phyloP scores from a whole-genome alignment of 441 rosid species.

The Brassica balearica region DNA sequence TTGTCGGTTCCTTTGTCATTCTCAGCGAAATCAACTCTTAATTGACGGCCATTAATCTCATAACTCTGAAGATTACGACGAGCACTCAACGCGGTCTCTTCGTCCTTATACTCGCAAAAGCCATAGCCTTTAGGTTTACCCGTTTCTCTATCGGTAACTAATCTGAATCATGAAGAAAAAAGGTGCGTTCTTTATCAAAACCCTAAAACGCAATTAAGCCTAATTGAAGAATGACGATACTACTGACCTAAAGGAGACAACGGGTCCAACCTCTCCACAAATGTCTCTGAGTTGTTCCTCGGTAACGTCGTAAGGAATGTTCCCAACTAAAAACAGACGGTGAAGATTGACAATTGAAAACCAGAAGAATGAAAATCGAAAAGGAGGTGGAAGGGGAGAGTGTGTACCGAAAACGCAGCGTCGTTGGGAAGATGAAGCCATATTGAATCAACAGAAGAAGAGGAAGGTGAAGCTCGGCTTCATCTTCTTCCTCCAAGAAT shows the following conservation, averaged over 20 bases:
- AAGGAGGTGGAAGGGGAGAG: slow-evolving; percentile 14
- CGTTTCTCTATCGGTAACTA: slow-evolving; percentile 94
- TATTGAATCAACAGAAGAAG: slow-evolving; percentile 44
- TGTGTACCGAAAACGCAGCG: slow-evolving; percentile 95
- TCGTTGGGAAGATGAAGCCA: slow-evolving; percentile 92
- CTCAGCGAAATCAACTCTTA: slow-evolving; percentile 98
- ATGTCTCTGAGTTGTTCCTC: slow-evolving; percentile 96
- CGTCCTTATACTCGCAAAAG: slow-evolving; percentile 97
- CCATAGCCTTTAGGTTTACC: slow-evolving; percentile 99
- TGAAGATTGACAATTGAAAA: background rate
- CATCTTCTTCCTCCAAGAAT: background rate
- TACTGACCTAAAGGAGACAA: slow-evolving; percentile 92
- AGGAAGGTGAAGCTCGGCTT: background rate
- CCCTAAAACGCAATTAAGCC: slow-evolving; percentile 15
- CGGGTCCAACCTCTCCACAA: slow-evolving; percentile 97
- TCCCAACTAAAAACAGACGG: slow-evolving; percentile 67
- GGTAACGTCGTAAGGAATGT: slow-evolving; percentile 96
- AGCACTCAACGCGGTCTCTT: slow-evolving; percentile 97
- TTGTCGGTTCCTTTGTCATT: slow-evolving; percentile 92
- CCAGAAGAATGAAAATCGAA: background rate
- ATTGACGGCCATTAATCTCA: slow-evolving; percentile 91
- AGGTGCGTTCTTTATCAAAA: slow-evolving; percentile 17
- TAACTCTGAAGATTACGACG: slow-evolving; percentile 98
- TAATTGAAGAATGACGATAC: slow-evolving; percentile 1
- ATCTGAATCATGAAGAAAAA: slow-evolving; percentile 56